phyloP scores from a whole-genome alignment of 2,329 filamentous ascomycete species.

The Epichloe elymi region DNA sequence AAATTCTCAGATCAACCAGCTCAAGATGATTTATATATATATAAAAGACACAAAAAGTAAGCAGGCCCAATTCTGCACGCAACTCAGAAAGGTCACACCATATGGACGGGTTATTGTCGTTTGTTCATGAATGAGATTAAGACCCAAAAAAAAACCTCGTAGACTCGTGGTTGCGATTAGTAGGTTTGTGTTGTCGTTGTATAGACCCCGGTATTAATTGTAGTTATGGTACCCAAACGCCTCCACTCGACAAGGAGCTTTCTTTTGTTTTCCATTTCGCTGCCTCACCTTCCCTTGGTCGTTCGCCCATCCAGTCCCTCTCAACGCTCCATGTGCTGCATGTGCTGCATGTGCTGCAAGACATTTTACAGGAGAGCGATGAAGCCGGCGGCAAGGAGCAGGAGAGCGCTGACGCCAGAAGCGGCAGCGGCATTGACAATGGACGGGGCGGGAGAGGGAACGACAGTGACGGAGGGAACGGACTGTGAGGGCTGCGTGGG shows the following conservation, averaged over 20 bases:
- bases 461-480: slow-evolving; percentile 7
- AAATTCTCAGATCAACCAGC: not conserved
- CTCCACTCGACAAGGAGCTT: slow-evolving; percentile 14
- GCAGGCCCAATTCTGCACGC: slow-evolving; percentile 9
- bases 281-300: too few species aligned
- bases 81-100: slow-evolving; percentile 5
- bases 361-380: slow-evolving; percentile 21
- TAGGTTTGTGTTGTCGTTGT: slow-evolving; percentile 4
- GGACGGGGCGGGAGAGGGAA: slow-evolving; percentile 10
- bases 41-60: slow-evolving; percentile 3
- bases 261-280: not conserved
- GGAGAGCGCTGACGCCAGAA: slow-evolving; percentile 22
- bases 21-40: not conserved
- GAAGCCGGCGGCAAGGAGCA: slow-evolving; percentile 22
- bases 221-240: slow-evolving; percentile 8
- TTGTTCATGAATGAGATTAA: not conserved
- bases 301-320: too few species aligned
- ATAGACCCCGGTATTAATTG: slow-evolving; percentile 4
- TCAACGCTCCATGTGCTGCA: not conserved
- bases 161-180: slow-evolving; percentile 20
- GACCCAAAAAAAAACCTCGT: slow-evolving; percentile 13
- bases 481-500: slow-evolving; percentile 14
- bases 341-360: too few species aligned
- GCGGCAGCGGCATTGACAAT: slow-evolving; percentile 17
- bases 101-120: not conserved